Conservation (phyloP, 352 stramenopile genomes). For the Elongisporangium undulatum region DNA sequence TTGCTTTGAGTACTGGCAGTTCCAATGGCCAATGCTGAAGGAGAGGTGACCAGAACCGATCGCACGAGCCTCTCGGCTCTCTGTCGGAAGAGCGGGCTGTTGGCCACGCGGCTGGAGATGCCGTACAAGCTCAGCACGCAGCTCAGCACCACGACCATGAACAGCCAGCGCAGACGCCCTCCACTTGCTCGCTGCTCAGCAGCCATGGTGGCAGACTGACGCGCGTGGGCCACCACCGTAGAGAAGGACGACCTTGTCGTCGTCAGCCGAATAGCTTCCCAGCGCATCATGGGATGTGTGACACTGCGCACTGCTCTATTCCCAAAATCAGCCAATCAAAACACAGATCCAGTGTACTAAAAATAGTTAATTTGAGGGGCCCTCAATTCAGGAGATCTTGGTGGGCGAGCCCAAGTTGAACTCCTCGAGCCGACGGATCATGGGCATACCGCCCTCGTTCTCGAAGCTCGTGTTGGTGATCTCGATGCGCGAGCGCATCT, state of each 20-base stretch:
- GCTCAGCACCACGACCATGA: slow-evolving; percentile 17
- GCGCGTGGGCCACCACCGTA: background rate
- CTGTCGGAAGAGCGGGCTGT: background rate
- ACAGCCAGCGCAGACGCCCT: slow-evolving; percentile 10
- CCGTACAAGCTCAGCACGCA: slow-evolving; percentile 10
- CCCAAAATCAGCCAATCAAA: background rate
- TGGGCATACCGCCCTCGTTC: slow-evolving; percentile 59
- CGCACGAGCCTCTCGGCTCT: background rate
- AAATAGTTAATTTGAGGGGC: background rate
- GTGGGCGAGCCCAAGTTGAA: slow-evolving; percentile 73
- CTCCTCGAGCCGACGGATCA: slow-evolving; percentile 84
- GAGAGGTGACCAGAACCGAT: background rate
- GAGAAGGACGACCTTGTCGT: background rate
- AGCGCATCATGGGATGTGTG: background rate
- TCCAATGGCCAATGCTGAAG: background rate
- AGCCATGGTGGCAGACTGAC: background rate
- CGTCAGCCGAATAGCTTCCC: background rate
- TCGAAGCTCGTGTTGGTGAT: slow-evolving; percentile 90
- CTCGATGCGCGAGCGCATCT: slow-evolving; percentile 94
- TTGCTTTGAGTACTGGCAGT: background rate
- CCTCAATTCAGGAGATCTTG: slow-evolving; percentile 20
- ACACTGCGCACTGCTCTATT: background rate
- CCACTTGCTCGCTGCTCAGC: background rate
- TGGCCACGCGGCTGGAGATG: slow-evolving; percentile 10
- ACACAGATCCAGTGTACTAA: background rate